These are phyloP conservation scores for Leptodontidium sp. DNA, from an alignment of 2,329 filamentous ascomycete species.

Conservation along the genomic window DNA sequence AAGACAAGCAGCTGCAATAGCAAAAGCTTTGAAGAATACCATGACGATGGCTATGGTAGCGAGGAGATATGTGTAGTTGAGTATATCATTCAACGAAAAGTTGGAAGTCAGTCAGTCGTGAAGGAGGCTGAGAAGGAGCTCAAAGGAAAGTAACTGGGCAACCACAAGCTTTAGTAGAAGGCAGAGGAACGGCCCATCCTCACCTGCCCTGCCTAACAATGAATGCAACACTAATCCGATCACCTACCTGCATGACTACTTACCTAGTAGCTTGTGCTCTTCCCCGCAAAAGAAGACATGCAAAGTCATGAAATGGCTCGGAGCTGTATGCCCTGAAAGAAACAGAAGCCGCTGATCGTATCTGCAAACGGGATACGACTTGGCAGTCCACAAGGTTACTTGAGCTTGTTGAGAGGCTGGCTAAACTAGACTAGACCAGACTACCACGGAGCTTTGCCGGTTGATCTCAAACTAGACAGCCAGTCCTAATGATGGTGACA, in stretches of 20 bases:
- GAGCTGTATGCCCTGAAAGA: constrained; percentile 12
- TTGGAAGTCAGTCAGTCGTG: constrained; percentile 10
- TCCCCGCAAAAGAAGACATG: neutral
- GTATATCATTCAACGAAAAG: neutral
- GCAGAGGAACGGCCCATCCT: constrained; percentile 6
- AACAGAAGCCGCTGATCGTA: constrained; percentile 17
- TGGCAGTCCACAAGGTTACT: neutral
- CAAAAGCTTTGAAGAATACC: constrained; percentile 31
- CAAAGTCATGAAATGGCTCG: neutral
- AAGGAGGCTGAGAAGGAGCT: neutral
- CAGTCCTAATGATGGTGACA: neutral
- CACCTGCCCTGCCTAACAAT: neutral
- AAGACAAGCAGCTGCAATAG: constrained; percentile 31
- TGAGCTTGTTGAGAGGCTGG: constrained; percentile 1
- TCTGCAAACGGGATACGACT: constrained; percentile 20
- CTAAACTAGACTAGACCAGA: neutral
- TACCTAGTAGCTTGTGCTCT: neutral
- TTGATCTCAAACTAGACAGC: neutral
- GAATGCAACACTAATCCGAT: constrained; percentile 4
- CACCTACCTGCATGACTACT: constrained; percentile 8
- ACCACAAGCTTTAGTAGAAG: constrained; percentile 21
- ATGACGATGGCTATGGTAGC: constrained; percentile 11
- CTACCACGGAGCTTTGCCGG: neutral
- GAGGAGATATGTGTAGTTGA: constrained; percentile 8
- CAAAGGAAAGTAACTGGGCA: constrained; percentile 4